Base-by-base conservation (phyloP, 805 yeast species). In the Isabelozyma rhagii region DNA sequence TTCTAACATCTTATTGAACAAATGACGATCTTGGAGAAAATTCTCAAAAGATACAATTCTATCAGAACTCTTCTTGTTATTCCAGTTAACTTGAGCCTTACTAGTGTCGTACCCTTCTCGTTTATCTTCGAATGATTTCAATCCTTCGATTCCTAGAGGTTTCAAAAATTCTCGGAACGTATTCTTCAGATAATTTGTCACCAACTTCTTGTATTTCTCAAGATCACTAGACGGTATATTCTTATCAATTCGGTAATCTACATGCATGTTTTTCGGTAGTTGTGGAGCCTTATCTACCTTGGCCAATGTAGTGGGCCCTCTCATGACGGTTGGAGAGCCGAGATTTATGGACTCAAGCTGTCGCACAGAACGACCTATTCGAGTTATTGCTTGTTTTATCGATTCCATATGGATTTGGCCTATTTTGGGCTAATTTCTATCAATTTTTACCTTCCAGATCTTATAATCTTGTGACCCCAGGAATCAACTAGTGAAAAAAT, bases 101-200 rank as follows among this genome's bases (percentile, higher is more conserved):
- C 34, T 25, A 13, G 28, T 41, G 51, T 72, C 63, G 51, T 62
- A 73, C 25, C 25, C 18, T 4, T 62, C 60, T 14, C 49, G 38
- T 11, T 53, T 41, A 18, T 68, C 62, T 43, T 62, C 64, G 47
- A 61, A 66, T 8, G 63, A 55, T 51, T 69, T 72, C 44, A 74
- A 58, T 40, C 66, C 58, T 5, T 68, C 66, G 49, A 71, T 68
- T 6, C 59, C 56, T 34, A 74, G 59, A 2, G 77, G 76, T 38
- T 54, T 52, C 29, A 74, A 54, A 51, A 72, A 73, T 25, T 69
- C 67, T 48, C 64, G 67, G 51, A 56, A 67, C 31, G 56, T 46
- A 41, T 56, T 55, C 17, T 57, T 52, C 51, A 63, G 68, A 39
- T 54, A 56, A 13, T 58, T 55, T 2, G 45, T 36, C 8, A 57